Base-by-base conservation (phyloP, 2,329 filamentous ascomycete species). In the Zasmidium angulare region DNA sequence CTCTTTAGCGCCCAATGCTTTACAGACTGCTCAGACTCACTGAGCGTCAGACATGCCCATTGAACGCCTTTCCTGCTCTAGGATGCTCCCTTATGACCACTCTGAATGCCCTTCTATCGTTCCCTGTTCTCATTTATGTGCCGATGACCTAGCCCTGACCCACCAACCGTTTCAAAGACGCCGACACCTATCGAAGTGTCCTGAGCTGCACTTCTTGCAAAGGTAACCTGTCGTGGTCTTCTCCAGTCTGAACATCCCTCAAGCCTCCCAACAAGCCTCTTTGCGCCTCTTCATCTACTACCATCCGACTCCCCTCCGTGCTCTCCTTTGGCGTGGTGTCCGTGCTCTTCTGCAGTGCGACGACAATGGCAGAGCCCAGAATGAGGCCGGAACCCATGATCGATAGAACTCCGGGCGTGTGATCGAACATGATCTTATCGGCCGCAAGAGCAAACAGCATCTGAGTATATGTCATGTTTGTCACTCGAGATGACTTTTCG, bases 371-470 rank as follows among this genome's bases (percentile, higher is more conserved):
- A 62, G 84, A 84, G 0, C 82, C 83, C n/a, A 89, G 70, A 63
- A 90, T 89, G 62, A 89, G 69, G 21, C 77, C 82, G 12, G 84
- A 86, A 1, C 87, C 87, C 1, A 83, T 72, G 66, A 87, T 84
- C 59, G 84, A 86, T 65, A 84, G 74, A 20, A 77, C 70, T 9
- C 81, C 81, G 1, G 87, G 84, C 6, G 80, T 84, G 17, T 81
- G 82, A 2, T 84, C 83, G 77, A 86, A 89, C 17, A 89, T 76
- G 11, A 87, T 63, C 65, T 85, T 84, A 70, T 90, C 87, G 14
- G 86, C 86, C 2, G 79, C 77, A 11, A 89, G 72, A 1, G 87
- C 87, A 71, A 89, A 89, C 2, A 89, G 74, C 85, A 89, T 88
- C 71, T 89, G 86, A 49, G 82, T 86, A 69, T 89, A 90, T 0